Conservation (phyloP, 805 yeast species). For the Wickerhamomyces pijperi region DNA sequence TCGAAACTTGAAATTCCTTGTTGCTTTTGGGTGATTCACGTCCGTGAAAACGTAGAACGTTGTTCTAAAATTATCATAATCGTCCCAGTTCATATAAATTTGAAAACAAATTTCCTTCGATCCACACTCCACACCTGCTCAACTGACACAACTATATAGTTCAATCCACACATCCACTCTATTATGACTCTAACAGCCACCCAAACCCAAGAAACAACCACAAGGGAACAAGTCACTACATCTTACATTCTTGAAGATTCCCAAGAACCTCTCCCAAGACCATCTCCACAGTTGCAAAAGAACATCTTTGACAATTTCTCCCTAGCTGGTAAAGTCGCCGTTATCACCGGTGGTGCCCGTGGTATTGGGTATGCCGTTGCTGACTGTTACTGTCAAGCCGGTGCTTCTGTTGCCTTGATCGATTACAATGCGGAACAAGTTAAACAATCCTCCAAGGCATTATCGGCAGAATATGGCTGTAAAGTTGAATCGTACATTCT, state of each 20-base stretch:
- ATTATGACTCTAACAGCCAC: conserved; percentile 4
- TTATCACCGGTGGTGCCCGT: conserved; percentile 75
- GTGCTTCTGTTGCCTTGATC: conserved; percentile 61
- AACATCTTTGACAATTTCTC: conserved; percentile 61
- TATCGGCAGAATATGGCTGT: conserved; percentile 48
- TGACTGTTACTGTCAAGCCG: conserved; percentile 76
- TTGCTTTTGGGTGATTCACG: too few relatives aligned
- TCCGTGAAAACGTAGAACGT: too few relatives aligned
- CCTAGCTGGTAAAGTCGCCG: conserved; percentile 72
- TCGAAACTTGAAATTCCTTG: too few relatives aligned
- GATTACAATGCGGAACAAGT: conserved; percentile 23
- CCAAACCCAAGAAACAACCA: background rate
- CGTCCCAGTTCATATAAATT: too few relatives aligned
- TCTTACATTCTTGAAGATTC: conserved; percentile 17
- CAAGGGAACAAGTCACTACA: conserved; percentile 2
- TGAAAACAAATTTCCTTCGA: background rate
- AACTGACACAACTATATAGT: too few relatives aligned
- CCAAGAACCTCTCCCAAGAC: conserved; percentile 34
- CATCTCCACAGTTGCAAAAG: conserved; percentile 38
- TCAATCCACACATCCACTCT: background rate
- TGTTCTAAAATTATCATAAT: too few relatives aligned
- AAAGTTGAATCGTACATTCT: conserved; percentile 41
- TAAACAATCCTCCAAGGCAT: conserved; percentile 46
- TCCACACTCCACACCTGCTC: too few relatives aligned
- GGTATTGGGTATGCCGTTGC: conserved; percentile 82